Evolutionary conservation across 768 basidiomycete genomes (phyloP), one percentile per base, ranked within the genome.

Genomic region (Galerina marginata): DNA sequence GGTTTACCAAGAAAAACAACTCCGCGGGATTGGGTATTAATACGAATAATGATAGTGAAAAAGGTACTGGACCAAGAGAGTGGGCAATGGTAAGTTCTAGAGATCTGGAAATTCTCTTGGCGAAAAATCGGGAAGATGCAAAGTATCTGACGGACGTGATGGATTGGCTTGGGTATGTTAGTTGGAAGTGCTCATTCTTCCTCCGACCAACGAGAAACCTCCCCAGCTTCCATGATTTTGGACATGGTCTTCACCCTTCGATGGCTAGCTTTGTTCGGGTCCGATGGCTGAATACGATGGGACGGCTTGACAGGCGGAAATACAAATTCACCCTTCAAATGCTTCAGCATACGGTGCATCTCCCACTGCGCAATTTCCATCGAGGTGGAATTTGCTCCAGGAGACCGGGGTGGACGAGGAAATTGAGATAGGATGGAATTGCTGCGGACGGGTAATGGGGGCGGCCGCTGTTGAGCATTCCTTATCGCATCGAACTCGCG

Each of bases 301-400:
- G 60, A 56, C 33, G 68, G 62, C 48, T 67, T 68, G 5, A 77
- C 70, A 23, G 78, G 77, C 44, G 81, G 81, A 58, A 81, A 83
- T 12, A 79, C 75, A 61, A 74, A 81, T 62, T 79, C 69, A 40
- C 77, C 75, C 47, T 75, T 71, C 44, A 79, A 61, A 39, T 80
- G 76, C 58, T 75, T 76, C 60, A 69, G 62, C 50, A 77, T 58
- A 25, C 76, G 72, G 42, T 74, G 58, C 64, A 71, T 73, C 64
- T 79, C 77, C 65, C 77, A 79, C 52, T 73, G 73, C 15, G 75
- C 69, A 46, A 79, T 67, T 48, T 77, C 75, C 38, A 56, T 62
- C 6, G 78, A 74, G 15, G 61, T 67, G 9, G 77, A 73, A 23
- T 71, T 61, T 2, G 61, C 67, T 2, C 64, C 67, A 6, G 77